Percentiles rank a stretch among this genome's conserved stretches.
Conservation (phyloP, 768 basidiomycete genomes). For the Trametes cinnabarina region DNA sequence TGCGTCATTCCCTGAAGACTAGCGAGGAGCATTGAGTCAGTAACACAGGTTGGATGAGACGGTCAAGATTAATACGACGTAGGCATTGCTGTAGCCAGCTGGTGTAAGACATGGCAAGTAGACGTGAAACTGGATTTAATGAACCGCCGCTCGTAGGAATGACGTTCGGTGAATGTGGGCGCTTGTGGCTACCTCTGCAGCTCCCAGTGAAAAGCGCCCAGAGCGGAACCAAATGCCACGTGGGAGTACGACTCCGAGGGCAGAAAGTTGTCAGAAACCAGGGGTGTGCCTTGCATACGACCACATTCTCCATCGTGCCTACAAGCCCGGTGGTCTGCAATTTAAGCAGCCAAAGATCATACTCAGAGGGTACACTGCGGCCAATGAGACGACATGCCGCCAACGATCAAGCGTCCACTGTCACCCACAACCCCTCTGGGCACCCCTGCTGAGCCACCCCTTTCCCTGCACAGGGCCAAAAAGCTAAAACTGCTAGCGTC, state of each 20-base stretch:
- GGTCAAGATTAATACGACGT: background rate
- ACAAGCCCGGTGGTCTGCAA: too few relatives aligned
- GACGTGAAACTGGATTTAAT: too few relatives aligned
- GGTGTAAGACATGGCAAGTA: too few relatives aligned
- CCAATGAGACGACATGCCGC: conserved; percentile 12
- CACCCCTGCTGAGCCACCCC: background rate
- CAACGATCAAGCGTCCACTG: conserved; percentile 19
- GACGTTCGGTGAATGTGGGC: too few relatives aligned
- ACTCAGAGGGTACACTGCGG: background rate
- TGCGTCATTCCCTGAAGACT: background rate
- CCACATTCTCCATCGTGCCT: too few relatives aligned
- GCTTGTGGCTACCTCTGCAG: too few relatives aligned
- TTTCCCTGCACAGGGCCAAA: conserved; percentile 34
- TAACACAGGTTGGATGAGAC: background rate
- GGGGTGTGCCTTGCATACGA: too few relatives aligned
- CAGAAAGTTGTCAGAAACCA: too few relatives aligned
- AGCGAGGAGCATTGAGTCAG: background rate
- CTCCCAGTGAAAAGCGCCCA: background rate
- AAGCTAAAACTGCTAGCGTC: conserved; percentile 50
- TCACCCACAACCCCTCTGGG: conserved; percentile 12
- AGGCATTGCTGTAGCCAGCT: too few relatives aligned
- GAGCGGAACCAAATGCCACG: conserved; percentile 16
- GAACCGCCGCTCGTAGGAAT: too few relatives aligned
- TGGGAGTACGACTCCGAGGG: background rate
- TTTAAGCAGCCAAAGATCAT: background rate